Percentiles rank a stretch among this genome's conserved stretches.
phyloP scores from a whole-genome alignment of 2,329 filamentous ascomycete genomes.

The Exutisphaerella laricina region DNA sequence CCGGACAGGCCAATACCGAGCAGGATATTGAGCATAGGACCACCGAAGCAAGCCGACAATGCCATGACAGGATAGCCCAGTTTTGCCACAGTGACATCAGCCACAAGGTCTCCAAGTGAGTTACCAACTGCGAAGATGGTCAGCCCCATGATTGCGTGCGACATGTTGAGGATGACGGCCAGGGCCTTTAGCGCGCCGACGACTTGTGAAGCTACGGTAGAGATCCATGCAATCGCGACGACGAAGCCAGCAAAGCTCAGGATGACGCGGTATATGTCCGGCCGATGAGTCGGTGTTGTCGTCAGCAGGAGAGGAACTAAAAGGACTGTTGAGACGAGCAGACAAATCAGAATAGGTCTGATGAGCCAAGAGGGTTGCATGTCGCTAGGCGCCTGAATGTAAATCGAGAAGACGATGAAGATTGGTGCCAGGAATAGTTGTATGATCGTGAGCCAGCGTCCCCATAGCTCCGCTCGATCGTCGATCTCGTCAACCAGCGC shows the following conservation, averaged over 20 bases:
- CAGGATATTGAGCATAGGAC: constrained; percentile 94
- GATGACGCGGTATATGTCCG: constrained; percentile 63
- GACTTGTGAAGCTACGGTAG: constrained; percentile 89
- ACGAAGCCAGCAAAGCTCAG: constrained; percentile 86
- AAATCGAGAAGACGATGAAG: constrained; percentile 68
- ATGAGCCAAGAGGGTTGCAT: constrained; percentile 55
- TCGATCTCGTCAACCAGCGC: constrained; percentile 7
- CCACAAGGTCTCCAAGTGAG: constrained; percentile 86
- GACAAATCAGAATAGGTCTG: constrained; percentile 37
- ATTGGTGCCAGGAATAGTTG: constrained; percentile 84
- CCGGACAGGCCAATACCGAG: constrained; percentile 91
- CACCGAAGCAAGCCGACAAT: constrained; percentile 89
- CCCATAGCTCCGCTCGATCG: constrained; percentile 55
- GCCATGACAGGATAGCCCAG: constrained; percentile 98
- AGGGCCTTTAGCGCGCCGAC: constrained; percentile 91
- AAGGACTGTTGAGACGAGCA: constrained; percentile 56
- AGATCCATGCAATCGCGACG: constrained; percentile 93
- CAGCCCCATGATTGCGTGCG: constrained; percentile 86
- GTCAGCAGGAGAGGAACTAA: constrained; percentile 62
- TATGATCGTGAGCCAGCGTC: constrained; percentile 78
- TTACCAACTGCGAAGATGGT: constrained; percentile 97
- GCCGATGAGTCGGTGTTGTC: constrained; percentile 62
- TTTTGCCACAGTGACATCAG: constrained; percentile 87
- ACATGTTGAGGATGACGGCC: constrained; percentile 86
- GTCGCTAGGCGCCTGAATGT: constrained; percentile 41